A percentile compares a stretch with the other conserved stretches of the same genome.
phyloP scores from a whole-genome alignment of 495 filamentous ascomycete species.

The Penicillium turbatum region DNA sequence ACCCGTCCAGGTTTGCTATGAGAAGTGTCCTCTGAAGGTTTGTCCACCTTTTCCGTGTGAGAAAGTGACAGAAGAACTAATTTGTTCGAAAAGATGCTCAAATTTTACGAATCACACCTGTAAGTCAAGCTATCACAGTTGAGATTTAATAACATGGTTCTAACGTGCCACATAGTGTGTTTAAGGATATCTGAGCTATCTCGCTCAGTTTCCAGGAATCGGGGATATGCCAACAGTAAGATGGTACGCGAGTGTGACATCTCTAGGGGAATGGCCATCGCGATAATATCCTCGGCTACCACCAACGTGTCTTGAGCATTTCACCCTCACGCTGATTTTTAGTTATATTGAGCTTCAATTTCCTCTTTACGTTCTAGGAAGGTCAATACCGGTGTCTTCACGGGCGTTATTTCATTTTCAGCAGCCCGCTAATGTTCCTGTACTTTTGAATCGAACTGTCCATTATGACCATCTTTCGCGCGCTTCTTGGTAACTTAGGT shows the following conservation, averaged over 20 bases:
- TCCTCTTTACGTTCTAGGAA: not conserved
- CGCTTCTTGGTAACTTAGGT: not conserved
- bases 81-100: slow-evolving; percentile 34
- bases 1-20: slow-evolving; percentile 37
- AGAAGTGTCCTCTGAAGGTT: slow-evolving; percentile 38
- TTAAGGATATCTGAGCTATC: slow-evolving; percentile 29
- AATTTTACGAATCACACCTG: slow-evolving; percentile 47
- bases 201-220: not conserved
- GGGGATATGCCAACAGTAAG: not conserved
- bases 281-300: not conserved
- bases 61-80: slow-evolving; percentile 14
- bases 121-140: slow-evolving; percentile 19
- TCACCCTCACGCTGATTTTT: not conserved
- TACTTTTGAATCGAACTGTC: slow-evolving; percentile 1
- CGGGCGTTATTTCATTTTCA: not conserved
- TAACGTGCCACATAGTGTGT: slow-evolving; percentile 32
- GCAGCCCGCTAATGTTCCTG: not conserved
- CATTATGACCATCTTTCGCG: not conserved
- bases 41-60: not conserved
- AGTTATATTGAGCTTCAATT: not conserved
- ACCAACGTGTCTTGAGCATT: not conserved
- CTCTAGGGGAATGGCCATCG: not conserved
- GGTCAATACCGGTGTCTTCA: slow-evolving; percentile 1
- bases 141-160: not conserved
- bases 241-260: not conserved